phyloP scores from a whole-genome alignment of 2,329 filamentous ascomycete species.

The Ophiocordyceps unilateralis region DNA sequence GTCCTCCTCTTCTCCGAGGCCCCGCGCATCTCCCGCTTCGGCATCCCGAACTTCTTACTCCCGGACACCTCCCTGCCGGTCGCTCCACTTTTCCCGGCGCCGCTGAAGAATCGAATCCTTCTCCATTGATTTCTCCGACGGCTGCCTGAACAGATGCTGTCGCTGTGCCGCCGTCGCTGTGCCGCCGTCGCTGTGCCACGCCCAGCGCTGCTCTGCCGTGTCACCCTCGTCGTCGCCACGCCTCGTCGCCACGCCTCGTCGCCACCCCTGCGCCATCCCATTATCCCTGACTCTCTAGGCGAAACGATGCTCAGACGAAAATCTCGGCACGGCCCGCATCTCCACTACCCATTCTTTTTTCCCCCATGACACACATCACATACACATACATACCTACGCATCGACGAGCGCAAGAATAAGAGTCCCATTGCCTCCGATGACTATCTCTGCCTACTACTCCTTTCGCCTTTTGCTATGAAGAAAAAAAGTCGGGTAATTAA shows the following conservation, averaged over 20 bases:
- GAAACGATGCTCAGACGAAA: no score
- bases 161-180: no score
- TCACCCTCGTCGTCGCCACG: no score
- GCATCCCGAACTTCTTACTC: neutral
- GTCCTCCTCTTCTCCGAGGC: neutral
- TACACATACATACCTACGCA: neutral
- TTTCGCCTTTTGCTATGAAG: slow-evolving; percentile 18
- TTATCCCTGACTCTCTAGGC: no score
- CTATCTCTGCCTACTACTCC: slow-evolving; percentile 8
- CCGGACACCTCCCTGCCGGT: no score
- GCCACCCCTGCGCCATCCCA: no score
- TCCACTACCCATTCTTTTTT: neutral
- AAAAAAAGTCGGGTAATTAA: slow-evolving; percentile 9
- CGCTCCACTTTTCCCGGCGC: neutral
- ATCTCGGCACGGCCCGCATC: neutral
- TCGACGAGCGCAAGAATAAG: neutral
- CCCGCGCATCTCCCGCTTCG: neutral
- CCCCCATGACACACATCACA: no score
- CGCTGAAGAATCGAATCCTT: neutral
- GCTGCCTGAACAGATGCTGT: no score
- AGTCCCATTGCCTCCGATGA: slow-evolving; percentile 1
- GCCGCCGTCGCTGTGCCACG: no score
- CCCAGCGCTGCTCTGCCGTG: no score
- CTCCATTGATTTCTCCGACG: no score
- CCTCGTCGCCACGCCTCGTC: no score